Evolutionary conservation across 805 yeast species (phyloP), one percentile per base, ranked within the genome.

Genomic region (Candida golubevii): DNA sequence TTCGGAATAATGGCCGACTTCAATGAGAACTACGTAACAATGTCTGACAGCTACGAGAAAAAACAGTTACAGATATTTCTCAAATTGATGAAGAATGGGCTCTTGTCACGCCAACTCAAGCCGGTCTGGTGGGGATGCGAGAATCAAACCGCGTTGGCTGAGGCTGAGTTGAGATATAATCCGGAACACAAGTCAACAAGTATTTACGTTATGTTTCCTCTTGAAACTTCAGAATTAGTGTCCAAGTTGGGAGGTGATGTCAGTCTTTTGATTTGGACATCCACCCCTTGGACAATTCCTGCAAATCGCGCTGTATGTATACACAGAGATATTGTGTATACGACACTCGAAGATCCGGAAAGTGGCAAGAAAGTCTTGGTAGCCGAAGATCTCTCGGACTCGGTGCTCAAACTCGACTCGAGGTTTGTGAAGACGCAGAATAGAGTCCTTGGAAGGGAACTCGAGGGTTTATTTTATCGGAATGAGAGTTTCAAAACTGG

Each of bases 51-150:
- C 4, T 93, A 82, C 61, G 97, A 91, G 52, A 67, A 81, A 2
- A 71, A 82, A 35, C 98, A 93, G 61, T 69, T 93, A 49, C 63
- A 72, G 27, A 75, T 89, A 0, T 91, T 93, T 62, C 72, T 78
- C 44, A 67, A 72, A 46, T 70, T 93, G 67, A 71, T 87, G 52
- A 72, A 75, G 32, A 77, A 75, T 38, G 85, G 85, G 0, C 66
- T 91, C 37, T 79, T 93, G 33, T 82, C 81, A 40, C 75, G 98
- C 55, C 95, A 90, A 59, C 79, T 84, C 55, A 89, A 89, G 59
- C 99, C 99, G 0, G 98, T 95, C 1, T 93, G 84, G 74, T 93
- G 98, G 97, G 95, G 97, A 1, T 83, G 91, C 50, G 97, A 90
- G 58, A 87, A 96, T 2, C 78, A 80, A 45, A 90, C 99, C 0